Conservation (phyloP, 139 green algal species). For the Yamagishiella unicocca region DNA sequence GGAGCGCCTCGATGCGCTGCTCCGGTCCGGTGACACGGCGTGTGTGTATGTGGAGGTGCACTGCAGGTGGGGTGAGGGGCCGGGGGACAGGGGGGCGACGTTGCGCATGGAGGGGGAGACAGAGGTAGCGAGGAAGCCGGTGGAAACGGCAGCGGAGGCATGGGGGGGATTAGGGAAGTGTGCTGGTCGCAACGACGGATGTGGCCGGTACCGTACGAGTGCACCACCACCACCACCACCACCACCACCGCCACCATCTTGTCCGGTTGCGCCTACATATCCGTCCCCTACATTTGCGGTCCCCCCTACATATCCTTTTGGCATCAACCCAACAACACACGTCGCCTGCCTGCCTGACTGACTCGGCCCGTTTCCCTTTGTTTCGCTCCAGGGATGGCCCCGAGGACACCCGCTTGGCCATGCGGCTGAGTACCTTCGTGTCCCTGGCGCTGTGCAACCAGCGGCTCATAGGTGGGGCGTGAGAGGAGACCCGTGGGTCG, state of each 20-base stretch:
- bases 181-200: too few relatives aligned
- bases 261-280: too few relatives aligned
- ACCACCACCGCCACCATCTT: too few relatives aligned
- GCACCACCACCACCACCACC: too few relatives aligned
- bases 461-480: slow-evolving; percentile 29
- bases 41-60: slow-evolving; percentile 43
- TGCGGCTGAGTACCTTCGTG: slow-evolving; percentile 43
- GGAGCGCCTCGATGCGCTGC: slow-evolving; percentile 27
- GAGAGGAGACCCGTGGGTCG: not conserved
- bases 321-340: too few relatives aligned
- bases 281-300: too few relatives aligned
- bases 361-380: not conserved
- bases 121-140: not conserved
- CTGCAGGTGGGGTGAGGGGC: slow-evolving; percentile 41
- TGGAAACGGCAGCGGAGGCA: not conserved
- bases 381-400: slow-evolving; percentile 36
- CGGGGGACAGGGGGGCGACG: too few relatives aligned
- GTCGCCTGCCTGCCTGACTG: too few relatives aligned
- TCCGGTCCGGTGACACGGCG: slow-evolving; percentile 28
- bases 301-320: too few relatives aligned
- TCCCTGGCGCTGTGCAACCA: slow-evolving; percentile 44
- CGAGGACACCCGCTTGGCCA: slow-evolving; percentile 41
- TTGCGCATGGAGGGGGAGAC: not conserved
- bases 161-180: not conserved
- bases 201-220: too few relatives aligned